Percentiles rank a stretch among this genome's conserved stretches.
Evolutionary conservation across 2,329 filamentous ascomycete species (phyloP).

Genomic region (Tympanopsis confertula): DNA sequence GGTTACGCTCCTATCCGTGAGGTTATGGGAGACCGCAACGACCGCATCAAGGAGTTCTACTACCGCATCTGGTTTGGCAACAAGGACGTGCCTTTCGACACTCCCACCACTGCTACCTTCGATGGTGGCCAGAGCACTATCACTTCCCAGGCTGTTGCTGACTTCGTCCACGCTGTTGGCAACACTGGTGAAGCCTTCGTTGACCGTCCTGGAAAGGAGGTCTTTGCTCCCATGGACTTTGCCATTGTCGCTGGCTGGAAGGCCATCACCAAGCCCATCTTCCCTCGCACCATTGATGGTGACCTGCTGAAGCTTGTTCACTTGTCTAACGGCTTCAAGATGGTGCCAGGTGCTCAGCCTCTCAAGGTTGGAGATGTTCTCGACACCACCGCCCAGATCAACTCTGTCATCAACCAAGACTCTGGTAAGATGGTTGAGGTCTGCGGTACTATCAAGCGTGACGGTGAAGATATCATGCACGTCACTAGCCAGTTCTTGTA

Average conservation of each 20-base stretch:
- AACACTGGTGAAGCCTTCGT: conserved; percentile 97
- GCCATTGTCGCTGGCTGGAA: conserved; percentile 98
- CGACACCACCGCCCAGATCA: conserved; percentile 87
- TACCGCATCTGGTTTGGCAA: conserved; percentile 95
- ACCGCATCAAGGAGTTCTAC: conserved; percentile 98
- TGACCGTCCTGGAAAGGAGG: conserved; percentile 83
- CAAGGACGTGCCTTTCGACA: conserved; percentile 72
- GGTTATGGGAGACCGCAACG: conserved; percentile 90
- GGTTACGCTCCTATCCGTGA: conserved; percentile 96
- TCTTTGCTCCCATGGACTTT: conserved; percentile 97
- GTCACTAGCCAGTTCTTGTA: conserved; percentile 98
- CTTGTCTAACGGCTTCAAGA: conserved; percentile 93
- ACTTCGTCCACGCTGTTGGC: conserved; percentile 97
- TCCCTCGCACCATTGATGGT: conserved; percentile 89
- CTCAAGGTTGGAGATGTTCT: conserved; percentile 91
- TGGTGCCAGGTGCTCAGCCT: conserved; percentile 90
- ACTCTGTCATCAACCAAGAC: conserved; percentile 95
- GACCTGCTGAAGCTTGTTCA: conserved; percentile 94
- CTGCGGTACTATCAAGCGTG: conserved; percentile 86
- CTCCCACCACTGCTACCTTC: conserved; percentile 75
- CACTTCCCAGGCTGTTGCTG: conserved; percentile 85
- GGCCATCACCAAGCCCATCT: conserved; percentile 98
- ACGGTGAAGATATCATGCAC: conserved; percentile 84
- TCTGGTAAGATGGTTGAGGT: conserved; percentile 99
- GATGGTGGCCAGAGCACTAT: conserved; percentile 81